Conservation (phyloP, 495 filamentous ascomycete species). For the Xylaria nigripes region DNA sequence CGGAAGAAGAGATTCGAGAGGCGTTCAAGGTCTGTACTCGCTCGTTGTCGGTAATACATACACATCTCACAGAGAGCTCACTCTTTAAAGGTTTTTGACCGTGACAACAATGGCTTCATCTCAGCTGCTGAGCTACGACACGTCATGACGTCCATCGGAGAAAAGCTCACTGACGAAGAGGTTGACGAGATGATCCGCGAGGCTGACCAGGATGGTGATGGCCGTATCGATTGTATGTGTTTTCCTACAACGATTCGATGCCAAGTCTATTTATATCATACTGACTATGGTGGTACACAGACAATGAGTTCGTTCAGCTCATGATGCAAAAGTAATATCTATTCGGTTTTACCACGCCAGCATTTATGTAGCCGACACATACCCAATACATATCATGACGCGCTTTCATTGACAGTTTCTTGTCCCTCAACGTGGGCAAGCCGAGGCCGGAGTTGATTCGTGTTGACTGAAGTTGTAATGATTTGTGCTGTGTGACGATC, state of each 20-base stretch:
- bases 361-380: slow-evolving; percentile 19
- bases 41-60: neutral
- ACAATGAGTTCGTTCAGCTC: slow-evolving; percentile 99
- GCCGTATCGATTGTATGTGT: slow-evolving; percentile 79
- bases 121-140: slow-evolving; percentile 95
- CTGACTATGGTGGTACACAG: slow-evolving; percentile 45
- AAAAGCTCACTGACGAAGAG: slow-evolving; percentile 99
- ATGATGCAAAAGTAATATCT: slow-evolving; percentile 97
- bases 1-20: slow-evolving; percentile 97
- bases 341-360: slow-evolving; percentile 13
- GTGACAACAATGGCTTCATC: slow-evolving; percentile 99
- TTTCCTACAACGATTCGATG: neutral
- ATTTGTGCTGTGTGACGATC: neutral
- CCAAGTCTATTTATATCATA: neutral
- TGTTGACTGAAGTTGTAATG: slow-evolving; percentile 3
- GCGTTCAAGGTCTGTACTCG: slow-evolving; percentile 44
- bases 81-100: slow-evolving; percentile 77
- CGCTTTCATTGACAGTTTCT: slow-evolving; percentile 15
- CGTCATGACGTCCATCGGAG: slow-evolving; percentile 98
- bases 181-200: slow-evolving; percentile 99
- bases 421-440: slow-evolving; percentile 5
- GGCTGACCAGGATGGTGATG: slow-evolving; percentile 98
- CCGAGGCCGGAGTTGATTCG: slow-evolving; percentile 6
- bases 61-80: slow-evolving; percentile 8
- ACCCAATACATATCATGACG: slow-evolving; percentile 24